These are phyloP conservation scores for Calamus simplicifolius DNA, from an alignment of 176 grass and related monocot genomes.

Conservation along the genomic window DNA sequence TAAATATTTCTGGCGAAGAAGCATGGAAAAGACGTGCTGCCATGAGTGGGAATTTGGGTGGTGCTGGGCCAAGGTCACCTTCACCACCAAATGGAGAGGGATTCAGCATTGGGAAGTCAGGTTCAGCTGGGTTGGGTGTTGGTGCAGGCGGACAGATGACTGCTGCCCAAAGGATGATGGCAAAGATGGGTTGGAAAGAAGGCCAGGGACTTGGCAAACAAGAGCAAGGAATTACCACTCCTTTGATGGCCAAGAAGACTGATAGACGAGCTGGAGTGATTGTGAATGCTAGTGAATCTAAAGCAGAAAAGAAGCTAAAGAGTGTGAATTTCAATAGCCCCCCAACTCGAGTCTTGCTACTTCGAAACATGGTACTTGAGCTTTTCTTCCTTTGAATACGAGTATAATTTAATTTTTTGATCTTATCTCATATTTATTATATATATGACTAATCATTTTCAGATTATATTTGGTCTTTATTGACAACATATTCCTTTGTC, in stretches of 20 bases:
- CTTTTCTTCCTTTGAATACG: not conserved
- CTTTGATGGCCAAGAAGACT: constrained; percentile 81
- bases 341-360: constrained; percentile 75
- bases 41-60: constrained; percentile 38
- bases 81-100: constrained; percentile 39
- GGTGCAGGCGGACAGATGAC: constrained; percentile 72
- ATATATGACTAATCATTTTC: too few species aligned
- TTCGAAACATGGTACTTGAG: constrained; percentile 67
- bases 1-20: constrained; percentile 89
- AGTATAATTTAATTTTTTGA: not conserved
- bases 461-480: too few species aligned
- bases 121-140: constrained; percentile 45
- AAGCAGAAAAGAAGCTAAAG: constrained; percentile 54
- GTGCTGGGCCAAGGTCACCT: constrained; percentile 13
- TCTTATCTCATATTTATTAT: too few species aligned
- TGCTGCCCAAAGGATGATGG: constrained; percentile 97
- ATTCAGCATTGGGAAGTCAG: constrained; percentile 46
- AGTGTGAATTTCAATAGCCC: constrained; percentile 47
- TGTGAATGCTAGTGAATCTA: constrained; percentile 62
- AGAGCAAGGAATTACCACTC: constrained; percentile 81
- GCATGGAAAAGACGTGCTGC: constrained; percentile 79
- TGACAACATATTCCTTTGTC: too few species aligned
- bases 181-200: constrained; percentile 99
- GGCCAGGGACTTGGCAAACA: constrained; percentile 92
- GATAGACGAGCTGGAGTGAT: constrained; percentile 83